Base-by-base conservation (phyloP, 1,284 basidiomycete genomes). In the Mycena citricolor region DNA sequence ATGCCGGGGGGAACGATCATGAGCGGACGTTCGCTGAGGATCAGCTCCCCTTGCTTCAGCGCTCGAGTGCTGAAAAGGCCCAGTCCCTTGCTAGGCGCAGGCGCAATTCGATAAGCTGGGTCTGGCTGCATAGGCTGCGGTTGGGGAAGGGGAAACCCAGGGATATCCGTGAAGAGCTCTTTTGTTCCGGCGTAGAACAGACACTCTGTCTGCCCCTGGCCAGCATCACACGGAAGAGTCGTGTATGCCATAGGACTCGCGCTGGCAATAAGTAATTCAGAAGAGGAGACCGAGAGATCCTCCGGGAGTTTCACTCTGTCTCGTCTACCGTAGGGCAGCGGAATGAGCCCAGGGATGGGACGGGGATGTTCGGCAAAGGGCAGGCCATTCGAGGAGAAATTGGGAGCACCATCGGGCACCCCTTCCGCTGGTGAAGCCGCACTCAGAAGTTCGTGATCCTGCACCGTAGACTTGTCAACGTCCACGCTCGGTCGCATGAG, bases 1-100 rank as follows among this genome's bases (percentile, higher is more conserved):
- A 44, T 12, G 2, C 47, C 42, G 14, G 23, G 38, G 3, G 42
- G 20, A 20, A 4, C 4, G 16, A 44, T 21, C 19, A 42, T 10
- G 39, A 50, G 48, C 7, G 56, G 50, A 25, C 55, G 42, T 33
- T 58, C 54, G 13, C 42, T 42, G 14, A 46, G 28, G 25, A 56
- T 36, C 10, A 57, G 49, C 25, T 58, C 56, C 21, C 57, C 60
- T 13, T 36, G 33, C 32, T 46, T 44, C 33, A 58, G 55, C 11
- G 32, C 41, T 21, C 55, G 47, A 11, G 47, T 54, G 11, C 53
- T 53, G 41, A 61, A 45, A 22, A 59, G 44, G 19, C 54, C 60
- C 14, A 37, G 14, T 5, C 56, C 57, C 26, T 54, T 55, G 13
- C 47, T 48, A 5, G 46, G 48, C 2, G 34, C 22, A 4, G 35